Evolutionary conservation across 257 asterid species (phyloP), one percentile per base, ranked within the genome.

Genomic region (Anisodus tanguticus): DNA sequence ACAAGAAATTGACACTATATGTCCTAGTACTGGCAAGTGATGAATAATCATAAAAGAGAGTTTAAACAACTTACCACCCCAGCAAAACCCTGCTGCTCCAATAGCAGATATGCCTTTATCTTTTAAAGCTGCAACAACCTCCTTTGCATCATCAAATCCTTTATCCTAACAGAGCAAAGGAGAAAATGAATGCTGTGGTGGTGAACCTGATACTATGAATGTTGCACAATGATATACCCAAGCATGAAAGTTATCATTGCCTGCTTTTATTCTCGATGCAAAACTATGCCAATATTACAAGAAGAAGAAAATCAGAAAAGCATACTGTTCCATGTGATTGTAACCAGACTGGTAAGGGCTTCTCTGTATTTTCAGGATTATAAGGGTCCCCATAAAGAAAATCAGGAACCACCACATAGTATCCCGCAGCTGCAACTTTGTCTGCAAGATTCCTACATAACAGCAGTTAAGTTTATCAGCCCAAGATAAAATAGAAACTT

Each of bases 351-450:
- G 51, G 69, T 4, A 86, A 0, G 80, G 90, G 87, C 86, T 68
- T 88, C 59, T 87, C 88, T 19, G 85, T 45, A 82, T 85, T 86
- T n/a, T 88, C 45, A 67, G 89, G 90, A 83, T 88, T 88, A 26
- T 22, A 91, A 8, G 92, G 91, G 79, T 93, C 95, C 22, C 93
- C 94, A 51, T 87, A 12, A 79, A 91, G 85, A 90, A 93, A 90
- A 88, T 91, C 97, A 60, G 97, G 97, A 85, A 88, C 95, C 81
- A 92, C 94, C 54, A 86, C 95, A 37, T 86, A 88, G 88, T 79
- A 93, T 19, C 95, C 97, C 80, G 88, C 89, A 64, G 92, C 88
- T 59, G 92, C 95, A 83, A 91, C 88, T 87, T 93, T 93, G 87
- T 91, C 97, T 16, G 97, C 93, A 72, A 93, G 84, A 84, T 88